Evolutionary conservation across 1,139 yeast genomes (phyloP).

Genomic region (Taiozyma sp.): DNA sequence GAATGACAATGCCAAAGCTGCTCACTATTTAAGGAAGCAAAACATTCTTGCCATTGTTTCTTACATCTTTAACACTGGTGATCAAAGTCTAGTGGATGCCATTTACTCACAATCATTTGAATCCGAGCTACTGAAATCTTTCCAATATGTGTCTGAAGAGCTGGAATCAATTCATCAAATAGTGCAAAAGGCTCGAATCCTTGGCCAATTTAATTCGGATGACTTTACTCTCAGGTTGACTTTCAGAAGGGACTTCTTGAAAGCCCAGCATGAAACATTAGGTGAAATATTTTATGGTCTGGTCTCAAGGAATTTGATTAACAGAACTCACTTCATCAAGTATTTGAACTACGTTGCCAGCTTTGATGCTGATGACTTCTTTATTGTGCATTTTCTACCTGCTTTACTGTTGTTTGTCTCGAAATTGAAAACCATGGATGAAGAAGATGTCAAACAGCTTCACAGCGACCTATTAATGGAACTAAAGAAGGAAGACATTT

Average conservation of each 20-base stretch:
- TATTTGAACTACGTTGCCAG: conserved; percentile 38
- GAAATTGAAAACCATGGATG: conserved; percentile 26
- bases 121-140: conserved; percentile 45
- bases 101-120: conserved; percentile 27
- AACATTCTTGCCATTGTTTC: conserved; percentile 69
- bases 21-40: conserved; percentile 64
- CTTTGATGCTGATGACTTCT: conserved; percentile 55
- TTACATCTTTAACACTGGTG: conserved; percentile 40
- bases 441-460: conserved; percentile 31
- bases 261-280: conserved; percentile 65
- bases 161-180: conserved; percentile 53
- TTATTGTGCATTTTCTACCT: conserved; percentile 64
- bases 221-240: conserved; percentile 49
- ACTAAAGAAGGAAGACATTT: conserved; percentile 33
- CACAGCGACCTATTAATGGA: conserved; percentile 30
- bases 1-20: conserved; percentile 66
- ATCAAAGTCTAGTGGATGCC: conserved; percentile 20
- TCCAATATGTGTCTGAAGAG: conserved; percentile 52
- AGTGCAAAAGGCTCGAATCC: conserved; percentile 61
- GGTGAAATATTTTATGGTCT: conserved; percentile 60
- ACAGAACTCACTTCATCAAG: conserved; percentile 35
- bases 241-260: conserved; percentile 58
- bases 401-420: conserved; percentile 45
- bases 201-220: conserved; percentile 42
- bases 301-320: conserved; percentile 34